Percentiles rank a stretch among this genome's conserved stretches.
Evolutionary conservation across 192 early-diverging fungal species (phyloP).

Genomic region (Backusella macrospora): DNA sequence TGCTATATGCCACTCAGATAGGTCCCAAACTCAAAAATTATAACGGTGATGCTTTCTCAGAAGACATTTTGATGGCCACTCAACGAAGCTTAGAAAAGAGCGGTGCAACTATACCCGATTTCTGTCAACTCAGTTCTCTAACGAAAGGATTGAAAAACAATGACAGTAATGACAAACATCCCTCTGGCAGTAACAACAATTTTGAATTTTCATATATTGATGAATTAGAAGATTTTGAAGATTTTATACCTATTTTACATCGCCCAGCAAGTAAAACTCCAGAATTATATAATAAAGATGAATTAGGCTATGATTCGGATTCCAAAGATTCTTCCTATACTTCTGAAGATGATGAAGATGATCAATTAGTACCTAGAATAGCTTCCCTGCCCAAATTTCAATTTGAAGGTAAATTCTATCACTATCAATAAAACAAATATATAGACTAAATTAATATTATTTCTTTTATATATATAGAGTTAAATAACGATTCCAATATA

Average conservation of each 20-base stretch:
- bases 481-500: background rate
- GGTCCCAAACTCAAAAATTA: slow-evolving; percentile 91
- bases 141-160: slow-evolving; percentile 49
- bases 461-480: background rate
- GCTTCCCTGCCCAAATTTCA: background rate
- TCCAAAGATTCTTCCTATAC: background rate
- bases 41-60: slow-evolving; percentile 90
- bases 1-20: slow-evolving; percentile 80
- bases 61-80: slow-evolving; percentile 74
- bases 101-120: slow-evolving; percentile 87
- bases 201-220: slow-evolving; percentile 8
- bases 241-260: background rate
- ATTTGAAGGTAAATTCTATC: background rate
- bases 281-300: background rate
- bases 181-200: background rate
- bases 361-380: background rate
- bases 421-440: background rate
- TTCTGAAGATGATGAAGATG: slow-evolving; percentile 1
- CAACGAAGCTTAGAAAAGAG: slow-evolving; percentile 82
- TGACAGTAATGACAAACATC: background rate
- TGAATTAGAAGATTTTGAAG: background rate
- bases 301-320: background rate
- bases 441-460: background rate
- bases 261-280: background rate
- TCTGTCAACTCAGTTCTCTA: slow-evolving; percentile 78